phyloP scores from a whole-genome alignment of 2,329 filamentous ascomycete genomes.

The Cercospora berteroae region DNA sequence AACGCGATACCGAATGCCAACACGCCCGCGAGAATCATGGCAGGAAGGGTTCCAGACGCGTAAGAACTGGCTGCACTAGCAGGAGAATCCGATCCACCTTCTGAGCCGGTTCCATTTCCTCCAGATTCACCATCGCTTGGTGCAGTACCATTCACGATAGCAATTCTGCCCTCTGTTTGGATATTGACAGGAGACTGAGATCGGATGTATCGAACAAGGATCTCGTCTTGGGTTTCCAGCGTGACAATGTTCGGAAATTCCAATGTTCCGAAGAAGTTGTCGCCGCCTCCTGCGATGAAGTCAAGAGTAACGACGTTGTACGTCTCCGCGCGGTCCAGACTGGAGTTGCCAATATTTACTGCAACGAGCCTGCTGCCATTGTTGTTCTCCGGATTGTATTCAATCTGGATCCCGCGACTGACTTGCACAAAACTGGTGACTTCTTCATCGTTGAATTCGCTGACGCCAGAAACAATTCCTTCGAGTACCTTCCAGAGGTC shows the following conservation, averaged over 20 bases:
- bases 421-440: conserved; percentile 63
- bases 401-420: conserved; percentile 55
- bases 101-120: conserved; percentile 1
- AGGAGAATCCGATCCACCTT: background rate
- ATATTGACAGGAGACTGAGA: conserved; percentile 52
- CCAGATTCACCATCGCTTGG: conserved; percentile 6
- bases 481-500: conserved; percentile 59
- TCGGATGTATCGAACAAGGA: conserved; percentile 53
- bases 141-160: conserved; percentile 30
- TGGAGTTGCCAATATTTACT: conserved; percentile 51
- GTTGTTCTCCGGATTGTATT: conserved; percentile 55
- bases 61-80: background rate
- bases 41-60: background rate
- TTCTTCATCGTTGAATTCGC: conserved; percentile 53
- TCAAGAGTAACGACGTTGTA: conserved; percentile 63
- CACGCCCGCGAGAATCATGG: background rate
- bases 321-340: conserved; percentile 47
- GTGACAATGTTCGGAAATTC: conserved; percentile 40
- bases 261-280: conserved; percentile 55
- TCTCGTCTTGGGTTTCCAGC: conserved; percentile 56
- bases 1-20: background rate
- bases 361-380: conserved; percentile 54
- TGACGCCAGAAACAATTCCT: conserved; percentile 56
- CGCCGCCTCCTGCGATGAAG: conserved; percentile 62
- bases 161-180: conserved; percentile 51